Conservation (phyloP, 1,139 yeast genomes). For the Geotrichum restrictum region DNA sequence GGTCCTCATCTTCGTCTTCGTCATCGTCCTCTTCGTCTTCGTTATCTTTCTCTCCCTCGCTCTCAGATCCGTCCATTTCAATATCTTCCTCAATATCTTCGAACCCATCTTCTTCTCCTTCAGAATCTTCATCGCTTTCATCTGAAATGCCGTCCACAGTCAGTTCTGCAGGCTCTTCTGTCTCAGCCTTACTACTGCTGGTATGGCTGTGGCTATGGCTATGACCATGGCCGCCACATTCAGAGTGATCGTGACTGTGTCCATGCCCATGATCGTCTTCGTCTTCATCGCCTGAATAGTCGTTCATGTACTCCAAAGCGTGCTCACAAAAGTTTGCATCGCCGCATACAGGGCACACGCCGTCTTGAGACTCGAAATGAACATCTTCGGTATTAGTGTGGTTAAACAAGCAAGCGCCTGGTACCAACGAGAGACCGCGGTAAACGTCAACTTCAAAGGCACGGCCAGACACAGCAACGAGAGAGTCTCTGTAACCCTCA, state of each 20-base stretch:
- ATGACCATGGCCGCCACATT: slow-evolving; percentile 16
- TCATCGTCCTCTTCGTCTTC: slow-evolving; percentile 33
- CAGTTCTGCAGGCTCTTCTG: slow-evolving; percentile 22
- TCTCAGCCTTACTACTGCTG: slow-evolving; percentile 25
- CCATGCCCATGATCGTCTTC: slow-evolving; percentile 21
- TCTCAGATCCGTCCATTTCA: slow-evolving; percentile 30
- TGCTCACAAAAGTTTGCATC: slow-evolving; percentile 44
- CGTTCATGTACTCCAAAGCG: slow-evolving; percentile 25
- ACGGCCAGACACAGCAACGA: slow-evolving; percentile 57
- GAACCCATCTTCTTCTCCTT: slow-evolving; percentile 23
- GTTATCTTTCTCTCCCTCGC: slow-evolving; percentile 29
- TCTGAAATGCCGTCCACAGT: slow-evolving; percentile 28
- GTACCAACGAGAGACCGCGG: slow-evolving; percentile 74
- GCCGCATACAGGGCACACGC: slow-evolving; percentile 75
- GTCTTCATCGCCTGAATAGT: slow-evolving; percentile 26
- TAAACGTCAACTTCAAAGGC: slow-evolving; percentile 76
- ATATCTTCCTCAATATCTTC: slow-evolving; percentile 34
- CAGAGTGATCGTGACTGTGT: slow-evolving; percentile 6
- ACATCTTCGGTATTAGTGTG: slow-evolving; percentile 59
- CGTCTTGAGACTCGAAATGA: slow-evolving; percentile 67
- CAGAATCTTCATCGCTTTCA: slow-evolving; percentile 23
- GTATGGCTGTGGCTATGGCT: slow-evolving; percentile 15
- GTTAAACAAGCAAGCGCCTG: slow-evolving; percentile 87
- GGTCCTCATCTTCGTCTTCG: slow-evolving; percentile 39
- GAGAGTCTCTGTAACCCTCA: slow-evolving; percentile 36